These are phyloP conservation scores for Hypoxylon lienhwacheense DNA, from an alignment of 495 filamentous ascomycete species.

Conservation along the genomic window DNA sequence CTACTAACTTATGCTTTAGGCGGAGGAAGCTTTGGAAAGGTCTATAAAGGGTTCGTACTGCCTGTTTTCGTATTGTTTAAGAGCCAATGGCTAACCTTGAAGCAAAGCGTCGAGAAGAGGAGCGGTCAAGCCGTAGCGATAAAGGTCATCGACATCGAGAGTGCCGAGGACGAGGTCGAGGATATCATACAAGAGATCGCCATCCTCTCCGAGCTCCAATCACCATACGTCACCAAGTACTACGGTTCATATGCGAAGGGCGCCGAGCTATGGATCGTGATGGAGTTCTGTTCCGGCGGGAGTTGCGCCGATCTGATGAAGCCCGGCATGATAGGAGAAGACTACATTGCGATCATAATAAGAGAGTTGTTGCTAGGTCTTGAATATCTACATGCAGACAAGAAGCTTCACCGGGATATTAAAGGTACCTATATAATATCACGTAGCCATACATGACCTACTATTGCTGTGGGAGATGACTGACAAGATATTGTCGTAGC, in stretches of 20 bases:
- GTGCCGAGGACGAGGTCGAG: constrained; percentile 96
- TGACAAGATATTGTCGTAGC: constrained; percentile 54
- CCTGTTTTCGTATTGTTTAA: not conserved
- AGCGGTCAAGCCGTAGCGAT: constrained; percentile 88
- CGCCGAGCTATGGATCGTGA: constrained; percentile 95
- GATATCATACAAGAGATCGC: constrained; percentile 99
- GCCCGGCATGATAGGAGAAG: constrained; percentile 86
- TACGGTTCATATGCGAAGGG: constrained; percentile 94
- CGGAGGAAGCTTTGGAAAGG: constrained; percentile 92
- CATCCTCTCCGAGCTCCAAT: constrained; percentile 91
- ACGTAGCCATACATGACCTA: not conserved
- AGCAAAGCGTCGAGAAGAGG: constrained; percentile 73
- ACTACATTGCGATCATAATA: constrained; percentile 92
- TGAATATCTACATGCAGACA: constrained; percentile 90
- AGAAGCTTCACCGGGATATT: constrained; percentile 95
- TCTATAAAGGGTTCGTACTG: constrained; percentile 81
- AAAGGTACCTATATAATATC: constrained; percentile 70
- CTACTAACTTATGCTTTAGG: constrained; percentile 42
- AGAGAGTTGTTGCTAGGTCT: constrained; percentile 86
- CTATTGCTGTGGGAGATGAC: not conserved
- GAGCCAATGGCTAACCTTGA: constrained; percentile 36
- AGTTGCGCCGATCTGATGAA: constrained; percentile 91
- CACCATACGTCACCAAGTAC: constrained; percentile 94
- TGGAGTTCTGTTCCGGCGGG: constrained; percentile 93
- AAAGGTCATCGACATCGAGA: constrained; percentile 97